Evolutionary conservation across 495 filamentous ascomycete genomes (phyloP), one percentile per base, ranked within the genome.

Genomic region (Hypoxylon lenormandii): DNA sequence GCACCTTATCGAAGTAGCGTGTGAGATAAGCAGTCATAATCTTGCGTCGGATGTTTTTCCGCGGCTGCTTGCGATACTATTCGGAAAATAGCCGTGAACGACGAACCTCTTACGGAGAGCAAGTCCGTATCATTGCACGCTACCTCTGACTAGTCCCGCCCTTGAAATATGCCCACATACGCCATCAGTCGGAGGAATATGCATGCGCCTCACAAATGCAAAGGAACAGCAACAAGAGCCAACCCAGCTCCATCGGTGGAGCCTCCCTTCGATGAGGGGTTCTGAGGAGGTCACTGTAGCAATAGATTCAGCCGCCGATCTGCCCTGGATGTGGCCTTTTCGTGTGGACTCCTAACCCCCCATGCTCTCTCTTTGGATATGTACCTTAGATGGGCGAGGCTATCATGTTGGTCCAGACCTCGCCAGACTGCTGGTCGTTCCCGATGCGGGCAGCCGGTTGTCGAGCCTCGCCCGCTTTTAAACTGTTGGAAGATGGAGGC

Each of bases 261-360:
- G 49, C 36, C 26, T 51, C 38, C 38, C 38, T 33, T 56, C 43
- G 49, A 70, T 60, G 66, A 70, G 66, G 60, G 60, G 66, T 63
- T 64, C 23, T 33, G 13, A 26, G 51, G 13, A 26, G 51, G 55
- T 57, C 43, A 28, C 49, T 30, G 18, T 37, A 48, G 43, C 46
- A 47, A 16, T 43, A 70, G 61, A 65, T 66, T 66, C 52, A 62
- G 33, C 57, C 22, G 67, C 47, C 53, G 68, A 71, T 66, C 68
- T 59, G n/a, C 57, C 43, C 68, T 55, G 21, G 53, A 66, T 63
- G 46, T 30, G 49, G 62, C 26, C 21, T 38, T 49, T 40, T 50
- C 18, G 19, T 48, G 66, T 57, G 66, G 66, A 26, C 30, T 70
- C 46, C 11, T 21, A 49, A n/a, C 3, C 43, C 51, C 57, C 66